A percentile compares a stretch with the other conserved stretches of the same genome.
Conservation (phyloP, 805 yeast species). For the Starmerella bombicola region DNA sequence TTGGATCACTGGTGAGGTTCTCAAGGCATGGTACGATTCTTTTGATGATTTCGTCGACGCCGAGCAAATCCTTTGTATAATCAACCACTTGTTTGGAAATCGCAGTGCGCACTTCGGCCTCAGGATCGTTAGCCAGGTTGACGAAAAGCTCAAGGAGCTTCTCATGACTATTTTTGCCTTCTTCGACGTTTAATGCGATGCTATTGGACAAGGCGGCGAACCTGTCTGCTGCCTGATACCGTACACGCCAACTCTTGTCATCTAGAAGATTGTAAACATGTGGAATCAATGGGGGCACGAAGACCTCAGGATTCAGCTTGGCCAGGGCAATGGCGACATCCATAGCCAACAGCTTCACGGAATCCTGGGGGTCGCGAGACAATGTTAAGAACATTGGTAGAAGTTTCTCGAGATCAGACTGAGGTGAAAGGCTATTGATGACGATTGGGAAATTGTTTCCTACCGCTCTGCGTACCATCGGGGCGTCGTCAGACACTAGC, state of each 20-base stretch:
- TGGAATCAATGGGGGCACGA: slow-evolving; percentile 24
- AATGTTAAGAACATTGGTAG: slow-evolving; percentile 70
- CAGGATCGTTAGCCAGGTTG: slow-evolving; percentile 73
- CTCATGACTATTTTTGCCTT: slow-evolving; percentile 43
- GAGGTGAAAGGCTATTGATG: slow-evolving; percentile 40
- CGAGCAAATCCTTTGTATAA: slow-evolving; percentile 26
- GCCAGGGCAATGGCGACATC: slow-evolving; percentile 78
- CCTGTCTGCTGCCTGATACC: slow-evolving; percentile 95
- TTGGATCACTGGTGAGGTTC: slow-evolving; percentile 75
- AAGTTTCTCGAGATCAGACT: slow-evolving; percentile 41
- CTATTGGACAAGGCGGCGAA: slow-evolving; percentile 60
- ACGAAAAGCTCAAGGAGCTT: slow-evolving; percentile 58
- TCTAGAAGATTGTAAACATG: slow-evolving; percentile 57
- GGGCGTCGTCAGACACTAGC: slow-evolving; percentile 79
- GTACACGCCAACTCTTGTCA: slow-evolving; percentile 95
- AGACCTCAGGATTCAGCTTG: slow-evolving; percentile 22
- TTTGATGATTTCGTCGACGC: slow-evolving; percentile 42
- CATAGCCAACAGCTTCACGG: slow-evolving; percentile 80
- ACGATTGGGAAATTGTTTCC: slow-evolving; percentile 71
- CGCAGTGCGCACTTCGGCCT: slow-evolving; percentile 94
- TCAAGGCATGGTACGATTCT: slow-evolving; percentile 75
- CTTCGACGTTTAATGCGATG: slow-evolving; percentile 30
- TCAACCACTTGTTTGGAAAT: slow-evolving; percentile 79
- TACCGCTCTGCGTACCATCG: slow-evolving; percentile 95
- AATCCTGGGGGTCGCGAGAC: slow-evolving; percentile 81